Evolutionary conservation across 2,329 filamentous ascomycete genomes (phyloP).

Genomic region (Xylaria sp.): DNA sequence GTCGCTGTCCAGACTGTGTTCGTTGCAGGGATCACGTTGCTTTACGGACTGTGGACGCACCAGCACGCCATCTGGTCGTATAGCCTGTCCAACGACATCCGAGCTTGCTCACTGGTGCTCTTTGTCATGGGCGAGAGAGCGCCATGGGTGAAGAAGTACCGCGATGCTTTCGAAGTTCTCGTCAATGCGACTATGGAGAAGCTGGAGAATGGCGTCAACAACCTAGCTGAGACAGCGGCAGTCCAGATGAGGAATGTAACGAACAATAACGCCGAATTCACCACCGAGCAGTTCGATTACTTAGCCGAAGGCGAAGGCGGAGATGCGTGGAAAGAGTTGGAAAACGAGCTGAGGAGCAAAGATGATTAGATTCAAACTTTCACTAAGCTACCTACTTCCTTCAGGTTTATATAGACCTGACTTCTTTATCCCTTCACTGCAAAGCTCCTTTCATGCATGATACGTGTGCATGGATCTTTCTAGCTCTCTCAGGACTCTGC

Average conservation of each 20-base stretch:
- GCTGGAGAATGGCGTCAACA: conserved; percentile 53
- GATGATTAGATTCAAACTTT: too few relatives aligned
- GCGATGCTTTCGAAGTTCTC: conserved; percentile 59
- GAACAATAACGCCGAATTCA: conserved; percentile 44
- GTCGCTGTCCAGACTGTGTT: conserved; percentile 57
- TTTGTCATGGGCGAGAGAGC: conserved; percentile 62
- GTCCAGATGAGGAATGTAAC: conserved; percentile 40
- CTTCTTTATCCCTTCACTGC: too few relatives aligned
- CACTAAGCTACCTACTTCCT: too few relatives aligned
- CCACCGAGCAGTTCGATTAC: conserved; percentile 32
- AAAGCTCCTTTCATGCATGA: too few relatives aligned
- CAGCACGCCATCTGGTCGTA: conserved; percentile 59
- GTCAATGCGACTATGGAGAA: conserved; percentile 60
- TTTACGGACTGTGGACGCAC: conserved; percentile 55
- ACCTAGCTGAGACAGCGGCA: conserved; percentile 54
- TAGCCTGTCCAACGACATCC: conserved; percentile 59
- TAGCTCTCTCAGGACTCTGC: too few relatives aligned
- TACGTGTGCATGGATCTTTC: too few relatives aligned
- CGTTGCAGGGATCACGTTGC: conserved; percentile 54
- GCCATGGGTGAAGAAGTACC: conserved; percentile 58
- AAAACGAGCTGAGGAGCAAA: too few relatives aligned
- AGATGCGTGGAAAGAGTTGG: conserved; percentile 45
- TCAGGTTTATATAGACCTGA: too few relatives aligned
- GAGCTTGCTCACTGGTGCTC: conserved; percentile 59
- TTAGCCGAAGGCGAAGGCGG: conserved; percentile 35